Evolutionary conservation across 495 filamentous ascomycete genomes (phyloP), one percentile per base, ranked within the genome.

Genomic region (Talaromyces borbonicus): DNA sequence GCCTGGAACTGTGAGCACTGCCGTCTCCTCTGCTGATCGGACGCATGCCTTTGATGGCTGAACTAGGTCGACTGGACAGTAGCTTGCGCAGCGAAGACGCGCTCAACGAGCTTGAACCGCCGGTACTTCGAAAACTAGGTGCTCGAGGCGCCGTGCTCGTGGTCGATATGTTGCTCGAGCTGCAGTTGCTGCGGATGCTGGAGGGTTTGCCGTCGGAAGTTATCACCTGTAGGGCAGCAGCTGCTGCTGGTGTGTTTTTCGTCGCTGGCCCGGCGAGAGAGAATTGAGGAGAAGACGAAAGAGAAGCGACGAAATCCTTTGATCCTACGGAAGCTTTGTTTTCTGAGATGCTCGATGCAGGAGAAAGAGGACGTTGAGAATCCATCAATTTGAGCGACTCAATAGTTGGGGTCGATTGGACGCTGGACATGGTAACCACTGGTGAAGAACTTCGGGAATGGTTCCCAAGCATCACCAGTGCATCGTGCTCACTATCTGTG

Each of bases 151-250:
- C 61, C 2, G 62, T 60, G 12, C 67, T 61, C 2, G 65, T 67
- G 1, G 65, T 66, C 4, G 65, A 69, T 4, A 61, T 53, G 8
- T 55, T 69, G 51, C 62, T 70, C 6, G 66, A 69, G 42, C 66
- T 69, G 51, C 58, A 60, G 22, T 56, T 58, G 43, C 66, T 70
- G 47, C 65, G 68, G 19, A 69, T 58, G 33, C 68, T 69, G 41
- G 48, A 59, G 8, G 66, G 49, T 45, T 66, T 67, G 15, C 50
- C 53, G 32, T 60, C 49, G 24, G 51, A 44, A 0, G 60, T 63
- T 14, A 69, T 38, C 1, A 20, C 19, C 26, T 20, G 38, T 14
- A 18, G 38, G 8, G 38, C 20, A 1, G 38, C n/a, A 15, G 26
- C 38, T 41, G n/a, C n/a, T n/a, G n/a, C n/a, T n/a, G n/a, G n/a